phyloP scores from a whole-genome alignment of 2,329 filamentous ascomycete genomes.

The Nemania abortiva region DNA sequence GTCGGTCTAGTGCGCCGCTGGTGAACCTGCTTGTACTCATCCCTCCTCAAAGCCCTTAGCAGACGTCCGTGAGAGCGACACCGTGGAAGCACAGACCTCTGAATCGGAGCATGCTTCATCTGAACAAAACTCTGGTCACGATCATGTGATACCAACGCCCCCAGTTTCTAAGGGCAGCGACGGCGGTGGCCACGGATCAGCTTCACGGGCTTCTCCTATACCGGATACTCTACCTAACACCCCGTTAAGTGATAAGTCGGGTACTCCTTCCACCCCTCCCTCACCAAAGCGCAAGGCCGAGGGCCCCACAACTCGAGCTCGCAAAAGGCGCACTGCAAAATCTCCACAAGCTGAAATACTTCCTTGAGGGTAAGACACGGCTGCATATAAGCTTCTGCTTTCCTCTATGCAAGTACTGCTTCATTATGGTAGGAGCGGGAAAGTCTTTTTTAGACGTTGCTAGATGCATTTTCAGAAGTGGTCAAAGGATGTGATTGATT shows the following conservation, averaged over 20 bases:
- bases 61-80: background rate
- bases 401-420: conserved; percentile 1
- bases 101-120: background rate
- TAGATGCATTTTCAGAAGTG: conserved; percentile 41
- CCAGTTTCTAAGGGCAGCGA: conserved; percentile 7
- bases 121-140: background rate
- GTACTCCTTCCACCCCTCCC: conserved; percentile 18
- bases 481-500: background rate
- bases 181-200: background rate
- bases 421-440: conserved; percentile 7
- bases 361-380: background rate
- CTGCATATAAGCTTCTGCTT: conserved; percentile 3
- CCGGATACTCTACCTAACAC: conserved; percentile 2
- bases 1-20: conserved; percentile 48
- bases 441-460: conserved; percentile 16
- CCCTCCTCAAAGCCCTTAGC: conserved; percentile 7
- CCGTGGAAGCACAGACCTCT: background rate
- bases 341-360: background rate
- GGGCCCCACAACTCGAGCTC: conserved; percentile 32
- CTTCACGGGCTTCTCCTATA: background rate
- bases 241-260: conserved; percentile 5
- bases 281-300: conserved; percentile 36
- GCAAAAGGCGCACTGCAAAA: conserved; percentile 20
- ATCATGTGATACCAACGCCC: conserved; percentile 1
- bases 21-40: conserved; percentile 23